These are phyloP conservation scores for Talaromyces sp. DNA, from an alignment of 2,329 filamentous ascomycete genomes.

Conservation along the genomic window DNA sequence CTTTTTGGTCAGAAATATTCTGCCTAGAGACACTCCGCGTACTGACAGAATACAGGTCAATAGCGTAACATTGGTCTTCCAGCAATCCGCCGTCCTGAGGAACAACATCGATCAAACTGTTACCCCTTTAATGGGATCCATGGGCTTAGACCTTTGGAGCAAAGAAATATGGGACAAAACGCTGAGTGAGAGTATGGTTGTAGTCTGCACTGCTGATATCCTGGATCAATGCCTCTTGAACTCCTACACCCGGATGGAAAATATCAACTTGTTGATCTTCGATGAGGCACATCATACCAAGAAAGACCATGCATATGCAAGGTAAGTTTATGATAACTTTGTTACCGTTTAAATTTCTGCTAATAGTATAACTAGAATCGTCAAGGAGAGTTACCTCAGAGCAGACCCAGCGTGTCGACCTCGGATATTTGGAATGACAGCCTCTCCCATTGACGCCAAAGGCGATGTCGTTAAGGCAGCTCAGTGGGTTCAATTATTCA, in stretches of 20 bases:
- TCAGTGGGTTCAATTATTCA: slow-evolving; percentile 26
- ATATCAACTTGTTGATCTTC: slow-evolving; percentile 86
- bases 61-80: slow-evolving; percentile 82
- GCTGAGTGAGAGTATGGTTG: slow-evolving; percentile 64
- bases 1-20: slow-evolving; percentile 60
- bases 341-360: not conserved
- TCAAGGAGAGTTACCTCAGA: slow-evolving; percentile 74
- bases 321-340: slow-evolving; percentile 30
- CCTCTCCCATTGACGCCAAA: slow-evolving; percentile 84
- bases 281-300: slow-evolving; percentile 97
- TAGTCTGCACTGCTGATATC: slow-evolving; percentile 90
- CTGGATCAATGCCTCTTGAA: slow-evolving; percentile 71
- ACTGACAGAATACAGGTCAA: slow-evolving; percentile 53
- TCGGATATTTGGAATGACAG: slow-evolving; percentile 91
- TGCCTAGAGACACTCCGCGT: not conserved
- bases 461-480: slow-evolving; percentile 66
- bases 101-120: slow-evolving; percentile 74
- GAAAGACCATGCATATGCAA: slow-evolving; percentile 83
- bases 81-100: slow-evolving; percentile 77
- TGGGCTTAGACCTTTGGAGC: slow-evolving; percentile 57
- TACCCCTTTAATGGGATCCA: slow-evolving; percentile 66
- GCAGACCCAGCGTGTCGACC: slow-evolving; percentile 51
- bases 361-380: slow-evolving; percentile 50
- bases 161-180: slow-evolving; percentile 54
- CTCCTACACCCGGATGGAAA: slow-evolving; percentile 70